Conservation (phyloP, 805 yeast genomes). For the Pichia cabralensis region DNA sequence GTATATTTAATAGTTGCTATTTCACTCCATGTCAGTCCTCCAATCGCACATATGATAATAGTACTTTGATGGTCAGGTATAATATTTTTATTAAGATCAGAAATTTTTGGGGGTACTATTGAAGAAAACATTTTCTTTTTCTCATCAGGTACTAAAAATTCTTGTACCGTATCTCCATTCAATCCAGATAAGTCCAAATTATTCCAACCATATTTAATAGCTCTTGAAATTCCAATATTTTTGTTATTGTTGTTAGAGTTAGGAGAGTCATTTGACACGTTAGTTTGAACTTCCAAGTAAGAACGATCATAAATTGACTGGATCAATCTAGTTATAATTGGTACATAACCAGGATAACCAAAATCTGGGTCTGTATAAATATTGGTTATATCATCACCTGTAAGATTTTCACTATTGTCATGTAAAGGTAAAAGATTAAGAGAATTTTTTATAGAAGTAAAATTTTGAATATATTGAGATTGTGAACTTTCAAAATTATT, state of each 20-base stretch:
- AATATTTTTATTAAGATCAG: slow-evolving; percentile 5
- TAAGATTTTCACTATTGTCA: slow-evolving; percentile 7
- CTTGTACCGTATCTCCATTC: slow-evolving; percentile 27
- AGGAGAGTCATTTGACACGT: too few species aligned
- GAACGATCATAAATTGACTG: slow-evolving; percentile 58
- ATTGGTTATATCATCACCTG: slow-evolving; percentile 19
- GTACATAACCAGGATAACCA: slow-evolving; percentile 76
- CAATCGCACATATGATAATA: slow-evolving; percentile 50
- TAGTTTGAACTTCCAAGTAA: too few species aligned
- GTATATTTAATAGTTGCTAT: slow-evolving; percentile 58
- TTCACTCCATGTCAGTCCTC: slow-evolving; percentile 85
- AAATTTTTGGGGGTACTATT: slow-evolving; percentile 16
- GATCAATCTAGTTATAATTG: slow-evolving; percentile 58
- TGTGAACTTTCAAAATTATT: not conserved
- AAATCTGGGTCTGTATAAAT: slow-evolving; percentile 39
- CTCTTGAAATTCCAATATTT: slow-evolving; percentile 4
- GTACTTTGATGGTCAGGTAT: slow-evolving; percentile 22
- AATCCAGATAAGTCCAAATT: slow-evolving; percentile 32
- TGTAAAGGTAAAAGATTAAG: slow-evolving; percentile 38
- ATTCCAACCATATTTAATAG: slow-evolving; percentile 32
- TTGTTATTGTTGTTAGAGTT: too few species aligned
- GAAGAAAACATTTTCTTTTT: slow-evolving; percentile 21
- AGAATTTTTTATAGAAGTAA: slow-evolving; percentile 26
- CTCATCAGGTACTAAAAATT: slow-evolving; percentile 23
- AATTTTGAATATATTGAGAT: slow-evolving; percentile 26